phyloP scores from a whole-genome alignment of 2,329 filamentous ascomycete species.

The Nothomitra cinnamomea region DNA sequence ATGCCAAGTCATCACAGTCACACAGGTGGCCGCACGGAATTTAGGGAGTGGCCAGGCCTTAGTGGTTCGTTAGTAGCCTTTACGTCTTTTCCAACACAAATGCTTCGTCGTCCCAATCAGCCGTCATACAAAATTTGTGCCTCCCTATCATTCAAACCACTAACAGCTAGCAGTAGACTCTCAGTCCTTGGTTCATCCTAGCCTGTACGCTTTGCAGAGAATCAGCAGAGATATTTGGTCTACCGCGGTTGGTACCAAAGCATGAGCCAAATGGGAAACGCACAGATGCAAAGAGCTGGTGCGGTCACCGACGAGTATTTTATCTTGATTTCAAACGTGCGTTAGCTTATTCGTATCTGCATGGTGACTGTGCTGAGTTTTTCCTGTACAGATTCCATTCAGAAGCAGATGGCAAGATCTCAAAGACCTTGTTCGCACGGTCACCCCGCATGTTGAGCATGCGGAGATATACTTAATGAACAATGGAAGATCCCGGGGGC shows the following conservation, averaged over 20 bases:
- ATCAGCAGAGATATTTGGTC: neutral
- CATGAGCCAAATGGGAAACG: conserved; percentile 2
- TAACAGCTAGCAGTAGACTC: conserved; percentile 1
- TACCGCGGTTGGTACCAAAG: neutral
- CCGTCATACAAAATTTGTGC: neutral
- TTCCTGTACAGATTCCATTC: conserved; percentile 9
- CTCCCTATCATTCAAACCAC: neutral
- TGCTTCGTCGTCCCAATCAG: no score
- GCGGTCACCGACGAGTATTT: conserved; percentile 3
- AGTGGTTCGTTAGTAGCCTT: neutral
- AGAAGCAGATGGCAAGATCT: conserved; percentile 13
- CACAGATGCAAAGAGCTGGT: conserved; percentile 3
- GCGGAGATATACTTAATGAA: conserved; percentile 11
- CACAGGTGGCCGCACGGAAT: neutral
- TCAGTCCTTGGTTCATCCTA: neutral
- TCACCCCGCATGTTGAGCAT: conserved; percentile 12
- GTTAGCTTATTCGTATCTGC: neutral
- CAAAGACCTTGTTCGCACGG: conserved; percentile 12
- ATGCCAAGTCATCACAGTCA: neutral
- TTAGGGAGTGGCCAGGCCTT: neutral
- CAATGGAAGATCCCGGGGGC: conserved; percentile 12
- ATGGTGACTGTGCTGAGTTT: neutral
- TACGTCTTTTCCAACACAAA: neutral
- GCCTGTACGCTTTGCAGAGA: neutral
- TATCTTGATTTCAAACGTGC: conserved; percentile 1